These are phyloP conservation scores for Termitomyces sp. DNA, from an alignment of 768 basidiomycete species.

Conservation along the genomic window DNA sequence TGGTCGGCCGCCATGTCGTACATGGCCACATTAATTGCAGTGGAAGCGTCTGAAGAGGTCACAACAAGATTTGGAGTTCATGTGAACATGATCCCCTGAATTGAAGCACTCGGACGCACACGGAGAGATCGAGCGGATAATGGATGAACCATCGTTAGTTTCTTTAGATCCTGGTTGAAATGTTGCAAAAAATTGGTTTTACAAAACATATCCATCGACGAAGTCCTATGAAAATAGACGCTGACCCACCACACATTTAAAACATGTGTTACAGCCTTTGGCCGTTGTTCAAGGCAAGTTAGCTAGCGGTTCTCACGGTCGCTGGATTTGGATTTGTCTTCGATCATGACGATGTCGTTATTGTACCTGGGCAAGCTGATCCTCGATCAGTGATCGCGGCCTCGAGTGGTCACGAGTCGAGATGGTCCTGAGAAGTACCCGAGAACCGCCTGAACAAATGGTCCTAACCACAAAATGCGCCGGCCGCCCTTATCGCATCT, in stretches of 20 bases:
- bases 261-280: background rate
- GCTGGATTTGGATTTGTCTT: slow-evolving; percentile 23
- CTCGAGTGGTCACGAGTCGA: slow-evolving; percentile 33
- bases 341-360: slow-evolving; percentile 32
- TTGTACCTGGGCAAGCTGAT: slow-evolving; percentile 26
- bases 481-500: slow-evolving; percentile 28
- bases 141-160: slow-evolving; percentile 16
- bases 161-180: slow-evolving; percentile 2
- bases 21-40: slow-evolving; percentile 8
- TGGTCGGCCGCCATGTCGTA: slow-evolving; percentile 29
- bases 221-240: background rate
- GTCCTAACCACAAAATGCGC: slow-evolving; percentile 18
- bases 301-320: slow-evolving; percentile 5
- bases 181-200: background rate
- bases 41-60: slow-evolving; percentile 2
- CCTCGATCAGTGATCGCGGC: slow-evolving; percentile 32
- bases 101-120: slow-evolving; percentile 6
- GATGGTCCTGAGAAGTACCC: slow-evolving; percentile 29
- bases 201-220: slow-evolving; percentile 4
- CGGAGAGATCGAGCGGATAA: slow-evolving; percentile 16
- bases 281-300: slow-evolving; percentile 1
- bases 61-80: background rate
- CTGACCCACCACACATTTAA: background rate
- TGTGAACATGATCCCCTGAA: slow-evolving; percentile 13
- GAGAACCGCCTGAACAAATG: slow-evolving; percentile 28